Percentiles rank a stretch among this genome's conserved stretches.
phyloP scores from a whole-genome alignment of 371 early-diverging fungal genomes.

The Catenaria anguillulae region DNA sequence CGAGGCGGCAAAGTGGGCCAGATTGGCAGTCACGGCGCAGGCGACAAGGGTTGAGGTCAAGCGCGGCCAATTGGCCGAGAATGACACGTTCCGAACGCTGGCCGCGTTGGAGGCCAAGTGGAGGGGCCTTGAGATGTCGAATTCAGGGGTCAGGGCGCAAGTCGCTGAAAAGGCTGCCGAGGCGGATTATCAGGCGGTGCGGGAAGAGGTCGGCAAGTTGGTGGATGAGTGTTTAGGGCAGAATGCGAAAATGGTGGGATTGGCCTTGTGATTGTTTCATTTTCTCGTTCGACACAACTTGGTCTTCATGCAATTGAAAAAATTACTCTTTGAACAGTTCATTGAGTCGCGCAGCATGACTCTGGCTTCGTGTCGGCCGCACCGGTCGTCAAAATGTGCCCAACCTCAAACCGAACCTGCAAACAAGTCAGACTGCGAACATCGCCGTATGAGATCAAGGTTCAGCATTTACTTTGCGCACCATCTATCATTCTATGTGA shows the following conservation, averaged over 20 bases:
- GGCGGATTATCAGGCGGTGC: not conserved
- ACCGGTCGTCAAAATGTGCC: too few relatives aligned
- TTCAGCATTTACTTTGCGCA: too few relatives aligned
- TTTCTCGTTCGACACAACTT: too few relatives aligned
- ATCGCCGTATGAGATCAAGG: too few relatives aligned
- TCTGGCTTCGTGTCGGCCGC: too few relatives aligned
- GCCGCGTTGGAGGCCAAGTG: conserved; percentile 27
- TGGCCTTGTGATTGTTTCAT: too few relatives aligned
- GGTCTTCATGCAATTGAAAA: too few relatives aligned
- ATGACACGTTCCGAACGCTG: conserved; percentile 32
- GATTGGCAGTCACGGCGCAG: conserved; percentile 13
- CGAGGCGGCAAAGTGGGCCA: not conserved
- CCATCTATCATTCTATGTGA: too few relatives aligned
- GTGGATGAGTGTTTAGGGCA: not conserved
- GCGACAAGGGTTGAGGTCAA: conserved; percentile 20
- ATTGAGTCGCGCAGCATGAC: too few relatives aligned
- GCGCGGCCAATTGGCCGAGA: conserved; percentile 24
- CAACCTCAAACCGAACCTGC: too few relatives aligned
- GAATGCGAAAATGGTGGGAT: not conserved
- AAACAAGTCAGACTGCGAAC: too few relatives aligned
- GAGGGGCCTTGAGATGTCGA: conserved; percentile 23
- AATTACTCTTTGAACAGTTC: too few relatives aligned
- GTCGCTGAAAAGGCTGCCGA: not conserved
- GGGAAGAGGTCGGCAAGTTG: not conserved
- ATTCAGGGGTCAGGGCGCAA: conserved; percentile 1